A percentile compares a stretch with the other conserved stretches of the same genome.
These are phyloP conservation scores for Arabidopsis lyrata DNA, from an alignment of 441 rosid genomes.

Conservation along the genomic window DNA sequence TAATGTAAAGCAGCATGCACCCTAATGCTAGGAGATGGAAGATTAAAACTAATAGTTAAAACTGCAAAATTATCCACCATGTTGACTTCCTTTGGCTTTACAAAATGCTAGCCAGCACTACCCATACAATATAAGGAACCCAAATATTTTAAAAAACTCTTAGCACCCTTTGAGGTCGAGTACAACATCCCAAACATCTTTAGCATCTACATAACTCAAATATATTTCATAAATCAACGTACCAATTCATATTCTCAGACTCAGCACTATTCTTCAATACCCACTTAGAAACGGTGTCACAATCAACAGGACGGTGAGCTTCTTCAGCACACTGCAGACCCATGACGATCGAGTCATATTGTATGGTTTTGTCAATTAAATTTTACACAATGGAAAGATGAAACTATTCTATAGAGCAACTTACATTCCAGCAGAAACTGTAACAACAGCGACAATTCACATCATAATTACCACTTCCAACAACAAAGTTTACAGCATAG, in stretches of 20 bases:
- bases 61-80: not conserved
- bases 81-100: not conserved
- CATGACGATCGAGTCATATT: not conserved
- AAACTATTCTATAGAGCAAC: conserved; percentile 27
- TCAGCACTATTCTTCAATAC: conserved; percentile 79
- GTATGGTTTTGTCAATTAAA: conserved; percentile 18
- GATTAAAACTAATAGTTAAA: not conserved
- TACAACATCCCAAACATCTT: conserved; percentile 6
- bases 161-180: not conserved
- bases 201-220: conserved; percentile 16
- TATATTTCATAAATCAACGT: conserved; percentile 25
- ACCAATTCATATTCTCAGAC: conserved; percentile 89
- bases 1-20: conserved; percentile 8
- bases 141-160: not conserved
- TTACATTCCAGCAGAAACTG: conserved; percentile 85
- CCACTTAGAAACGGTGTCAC: conserved; percentile 78
- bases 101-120: conserved; percentile 20
- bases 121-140: not conserved
- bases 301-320: conserved; percentile 89
- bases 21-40: conserved; percentile 8
- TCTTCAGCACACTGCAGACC: conserved; percentile 74
- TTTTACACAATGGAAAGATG: conserved; percentile 10
- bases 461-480: conserved; percentile 73
- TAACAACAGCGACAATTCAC: conserved; percentile 66
- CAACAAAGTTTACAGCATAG: conserved; percentile 69